These are phyloP conservation scores for Lotmaria passim DNA, from an alignment of 208 protist genomes.

Conservation along the genomic window DNA sequence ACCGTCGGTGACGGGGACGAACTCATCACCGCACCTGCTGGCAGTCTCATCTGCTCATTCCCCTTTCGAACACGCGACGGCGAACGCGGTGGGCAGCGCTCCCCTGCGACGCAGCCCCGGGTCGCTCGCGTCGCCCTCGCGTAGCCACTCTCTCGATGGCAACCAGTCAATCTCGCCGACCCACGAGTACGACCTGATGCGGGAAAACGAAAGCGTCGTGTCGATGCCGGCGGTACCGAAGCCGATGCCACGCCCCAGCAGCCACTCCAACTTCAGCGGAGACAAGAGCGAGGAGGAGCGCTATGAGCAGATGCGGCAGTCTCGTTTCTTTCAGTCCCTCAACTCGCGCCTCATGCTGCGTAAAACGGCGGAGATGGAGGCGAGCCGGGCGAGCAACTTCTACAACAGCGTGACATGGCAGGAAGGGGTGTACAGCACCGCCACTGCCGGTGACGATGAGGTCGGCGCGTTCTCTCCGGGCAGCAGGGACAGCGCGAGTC, in stretches of 20 bases:
- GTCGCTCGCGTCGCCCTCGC: background rate
- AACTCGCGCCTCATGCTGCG: background rate
- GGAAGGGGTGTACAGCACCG: background rate
- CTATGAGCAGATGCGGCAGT: slow-evolving; percentile 5
- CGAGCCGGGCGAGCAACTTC: background rate
- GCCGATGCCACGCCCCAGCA: background rate
- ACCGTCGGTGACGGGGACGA: background rate
- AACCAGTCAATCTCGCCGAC: slow-evolving; percentile 2
- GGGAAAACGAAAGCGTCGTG: slow-evolving; percentile 9
- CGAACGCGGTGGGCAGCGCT: background rate
- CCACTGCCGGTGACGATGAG: background rate
- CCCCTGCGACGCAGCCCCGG: background rate
- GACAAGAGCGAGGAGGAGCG: slow-evolving; percentile 26
- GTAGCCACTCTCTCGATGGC: slow-evolving; percentile 2
- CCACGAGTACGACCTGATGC: slow-evolving; percentile 5
- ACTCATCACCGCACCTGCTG: background rate
- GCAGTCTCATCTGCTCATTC: background rate
- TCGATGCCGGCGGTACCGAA: background rate
- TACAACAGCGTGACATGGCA: slow-evolving; percentile 3
- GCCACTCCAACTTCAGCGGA: slow-evolving; percentile 2
- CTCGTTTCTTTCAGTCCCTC: slow-evolving; percentile 14
- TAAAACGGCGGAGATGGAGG: background rate
- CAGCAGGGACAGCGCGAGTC: background rate
- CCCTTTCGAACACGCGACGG: background rate
- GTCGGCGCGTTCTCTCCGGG: background rate